These are phyloP conservation scores for slime mould (Dictyostelium discoideum) DNA, from an alignment of 78 protist genomes.

Conservation along the genomic window dicty_2.7 NC_007090.3:3104501-3105000, in stretches of 20 bases:
- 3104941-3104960: slow-evolving; percentile 14
- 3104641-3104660: slow-evolving; percentile 73
- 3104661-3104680: slow-evolving; percentile 32
- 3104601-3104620: not conserved
- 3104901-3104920: not conserved
- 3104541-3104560: too few species aligned
- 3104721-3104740: slow-evolving; percentile 36
- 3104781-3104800: slow-evolving; percentile 48
- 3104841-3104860: slow-evolving; percentile 27
- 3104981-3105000: not conserved
- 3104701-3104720: slow-evolving; percentile 18
- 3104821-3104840: slow-evolving; percentile 54
- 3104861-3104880: slow-evolving; percentile 74
- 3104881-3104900: slow-evolving; percentile 42
- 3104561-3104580: too few species aligned
- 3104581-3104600: not conserved
- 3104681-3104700: slow-evolving; percentile 18
- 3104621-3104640: slow-evolving; percentile 43
- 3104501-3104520: not conserved
- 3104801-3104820: slow-evolving; percentile 8
- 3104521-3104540: not conserved
- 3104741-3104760: slow-evolving; percentile 39
- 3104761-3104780: slow-evolving; percentile 62
- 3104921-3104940: slow-evolving; percentile 20
- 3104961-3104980: not conserved